phyloP scores from a whole-genome alignment of 2,329 filamentous ascomycete species.

The Trichocomaceae sp. region DNA sequence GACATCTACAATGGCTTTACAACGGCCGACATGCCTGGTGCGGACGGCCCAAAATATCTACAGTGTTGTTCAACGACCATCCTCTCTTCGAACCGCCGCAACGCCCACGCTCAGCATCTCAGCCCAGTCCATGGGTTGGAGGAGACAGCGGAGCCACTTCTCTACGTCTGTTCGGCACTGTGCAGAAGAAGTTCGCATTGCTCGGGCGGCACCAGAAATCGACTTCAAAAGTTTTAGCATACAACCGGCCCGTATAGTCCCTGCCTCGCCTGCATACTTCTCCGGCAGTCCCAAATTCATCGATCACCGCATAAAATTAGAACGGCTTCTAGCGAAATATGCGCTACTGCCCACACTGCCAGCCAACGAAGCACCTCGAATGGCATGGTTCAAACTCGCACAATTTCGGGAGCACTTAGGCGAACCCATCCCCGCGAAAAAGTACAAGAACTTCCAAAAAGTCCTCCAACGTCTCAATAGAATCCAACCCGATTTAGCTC shows the following conservation, averaged over 20 bases:
- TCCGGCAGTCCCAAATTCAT: slow-evolving; percentile 77
- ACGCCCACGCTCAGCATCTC: neutral
- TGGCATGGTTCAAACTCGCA: slow-evolving; percentile 72
- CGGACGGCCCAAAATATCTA: slow-evolving; percentile 29
- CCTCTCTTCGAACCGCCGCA: slow-evolving; percentile 37
- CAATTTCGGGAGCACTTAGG: slow-evolving; percentile 67
- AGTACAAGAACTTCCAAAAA: slow-evolving; percentile 70
- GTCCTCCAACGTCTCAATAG: slow-evolving; percentile 74
- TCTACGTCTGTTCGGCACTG: slow-evolving; percentile 22
- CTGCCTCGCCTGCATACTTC: slow-evolving; percentile 90
- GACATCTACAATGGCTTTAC: slow-evolving; percentile 30
- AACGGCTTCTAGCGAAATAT: slow-evolving; percentile 65
- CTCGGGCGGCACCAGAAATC: slow-evolving; percentile 28
- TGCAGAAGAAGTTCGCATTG: slow-evolving; percentile 21
- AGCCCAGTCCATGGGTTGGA: neutral
- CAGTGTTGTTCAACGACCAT: slow-evolving; percentile 29
- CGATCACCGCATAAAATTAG: slow-evolving; percentile 70
- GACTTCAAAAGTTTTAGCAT: slow-evolving; percentile 26
- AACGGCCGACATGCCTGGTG: slow-evolving; percentile 29
- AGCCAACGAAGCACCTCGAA: slow-evolving; percentile 59
- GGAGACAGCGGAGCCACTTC: slow-evolving; percentile 17
- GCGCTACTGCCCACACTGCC: slow-evolving; percentile 64
- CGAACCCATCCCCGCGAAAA: slow-evolving; percentile 66
- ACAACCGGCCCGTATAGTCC: slow-evolving; percentile 64
- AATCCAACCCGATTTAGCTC: slow-evolving; percentile 73